Base-by-base conservation (phyloP, 495 filamentous ascomycete genomes). In the Penicillium paxilli region DNA sequence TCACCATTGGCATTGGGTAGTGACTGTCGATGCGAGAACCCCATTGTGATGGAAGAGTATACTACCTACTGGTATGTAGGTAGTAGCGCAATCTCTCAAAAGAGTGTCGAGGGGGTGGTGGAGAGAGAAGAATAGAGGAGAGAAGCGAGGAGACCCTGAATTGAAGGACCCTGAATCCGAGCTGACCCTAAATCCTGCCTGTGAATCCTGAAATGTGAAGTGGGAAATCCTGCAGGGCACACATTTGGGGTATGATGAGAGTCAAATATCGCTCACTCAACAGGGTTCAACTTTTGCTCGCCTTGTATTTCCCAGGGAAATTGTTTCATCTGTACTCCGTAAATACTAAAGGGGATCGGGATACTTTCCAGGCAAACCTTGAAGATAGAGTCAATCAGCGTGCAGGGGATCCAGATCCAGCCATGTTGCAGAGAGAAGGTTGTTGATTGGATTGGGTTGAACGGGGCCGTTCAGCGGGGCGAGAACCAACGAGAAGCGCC, bases 371-470 rank as follows among this genome's bases (percentile, higher is more conserved):
- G 3, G 28, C 25, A 10, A 28, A 28, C 32, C 32, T 35, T 35
- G 35, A 2, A 38, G 8, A 16, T 16, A 16, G 35, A 19, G 35
- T 21, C 38, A 42, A 42, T 46, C 44, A 46, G 40, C 19, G 41
- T 24, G 20, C 47, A 47, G 41, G 44, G 21, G 10, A n/a, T 32
- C 28, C 49, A 20, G 10, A n/a, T 32, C 28, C 22, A 47, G 26
- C 30, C 63, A 62, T 65, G 62, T 52, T 58, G 63, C 44, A 35
- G 44, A 41, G 19, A 45, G 51, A 26, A 41, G 28, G 50, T 5
- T 10, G 54, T 2, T 55, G 60, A 66, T 65, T 65, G 62, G 62
- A 17, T 37, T 38, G 3, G 19, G 11, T 23, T 0, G 2, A 47
- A 54, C n/a, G n/a, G 33, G 38, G 38, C 19, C n/a, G n/a, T n/a